Evolutionary conservation across 2,329 filamentous ascomycete species (phyloP), one percentile per base, ranked within the genome.

Genomic region (Claviceps capensis): DNA sequence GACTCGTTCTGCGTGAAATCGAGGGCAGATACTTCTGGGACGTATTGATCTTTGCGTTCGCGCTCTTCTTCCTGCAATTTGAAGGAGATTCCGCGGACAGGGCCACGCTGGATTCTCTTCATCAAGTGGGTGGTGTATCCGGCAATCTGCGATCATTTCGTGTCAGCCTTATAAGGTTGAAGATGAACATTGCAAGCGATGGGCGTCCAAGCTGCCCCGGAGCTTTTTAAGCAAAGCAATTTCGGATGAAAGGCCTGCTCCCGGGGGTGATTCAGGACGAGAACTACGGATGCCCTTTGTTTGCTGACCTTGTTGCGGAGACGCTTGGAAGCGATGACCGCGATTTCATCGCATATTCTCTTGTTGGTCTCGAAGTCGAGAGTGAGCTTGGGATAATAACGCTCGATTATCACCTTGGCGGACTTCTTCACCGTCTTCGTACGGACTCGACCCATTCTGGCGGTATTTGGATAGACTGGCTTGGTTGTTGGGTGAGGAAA

Each of bases 281-380:
- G 30, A 3, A 34, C 9, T 9, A 11, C 30, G 30, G 8, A 34
- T 34, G 30, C 30, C 9, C 30, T 34, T 34, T 11, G 30, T 34
- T 43, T 64, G 58, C 71, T 69, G 63, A 94, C 88, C 88, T 98
- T 98, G 86, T 98, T 98, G 78, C 93, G 85, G 68, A 98, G 86
- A 72, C 94, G 85, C 88, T 98, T 98, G 67, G 86, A 94, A 65
- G 93, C 88, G 71, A 98, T 98, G 75, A 98, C 95, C 69, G 93
- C 93, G 67, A 98, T 93, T 79, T 98, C 93, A 89, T 97, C 93
- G 80, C 93, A 97, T 69, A 97, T 94, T 68, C 89, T 82, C 87
- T 96, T 96, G 86, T 96, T 96, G 83, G 88, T 95, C 85, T 98
- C 93, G 79, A 98, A 98, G 81, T 98, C 93, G 70, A 97, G 88